These are phyloP conservation scores for Pichia sp. DNA, from an alignment of 1,139 yeast species.

Conservation along the genomic window DNA sequence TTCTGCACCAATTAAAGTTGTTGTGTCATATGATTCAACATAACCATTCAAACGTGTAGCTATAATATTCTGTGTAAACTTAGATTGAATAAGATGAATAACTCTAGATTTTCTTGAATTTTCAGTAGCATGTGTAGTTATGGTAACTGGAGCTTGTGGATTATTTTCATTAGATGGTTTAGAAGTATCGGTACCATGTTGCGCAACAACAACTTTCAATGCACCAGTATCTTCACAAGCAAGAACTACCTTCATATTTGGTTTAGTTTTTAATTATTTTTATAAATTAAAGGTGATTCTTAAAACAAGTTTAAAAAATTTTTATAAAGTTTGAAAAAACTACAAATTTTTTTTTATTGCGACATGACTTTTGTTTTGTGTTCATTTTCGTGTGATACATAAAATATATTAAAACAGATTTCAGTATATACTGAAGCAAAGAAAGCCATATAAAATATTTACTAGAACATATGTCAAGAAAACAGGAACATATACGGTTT, in stretches of 20 bases:
- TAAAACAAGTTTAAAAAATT: background rate
- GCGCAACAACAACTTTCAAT: slow-evolving; percentile 50
- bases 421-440: no score
- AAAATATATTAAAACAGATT: no score
- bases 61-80: slow-evolving; percentile 30
- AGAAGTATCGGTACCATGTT: slow-evolving; percentile 65
- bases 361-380: background rate
- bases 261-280: background rate
- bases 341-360: background rate
- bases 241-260: slow-evolving; percentile 43
- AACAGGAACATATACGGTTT: slow-evolving; percentile 19
- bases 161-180: slow-evolving; percentile 20
- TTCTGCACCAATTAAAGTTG: slow-evolving; percentile 1
- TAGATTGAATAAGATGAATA: slow-evolving; percentile 22
- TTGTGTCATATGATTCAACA: slow-evolving; percentile 21
- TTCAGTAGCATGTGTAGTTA: slow-evolving; percentile 9
- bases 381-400: background rate
- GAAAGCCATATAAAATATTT: background rate
- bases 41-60: slow-evolving; percentile 40
- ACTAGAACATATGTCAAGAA: slow-evolving; percentile 1
- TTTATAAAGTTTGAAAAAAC: background rate
- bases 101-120: slow-evolving; percentile 22
- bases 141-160: slow-evolving; percentile 2
- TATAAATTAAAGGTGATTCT: background rate
- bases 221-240: slow-evolving; percentile 54